Evolutionary conservation across 2,329 filamentous ascomycete species (phyloP).

Genomic region (Pseudocercospora eumusae): DNA sequence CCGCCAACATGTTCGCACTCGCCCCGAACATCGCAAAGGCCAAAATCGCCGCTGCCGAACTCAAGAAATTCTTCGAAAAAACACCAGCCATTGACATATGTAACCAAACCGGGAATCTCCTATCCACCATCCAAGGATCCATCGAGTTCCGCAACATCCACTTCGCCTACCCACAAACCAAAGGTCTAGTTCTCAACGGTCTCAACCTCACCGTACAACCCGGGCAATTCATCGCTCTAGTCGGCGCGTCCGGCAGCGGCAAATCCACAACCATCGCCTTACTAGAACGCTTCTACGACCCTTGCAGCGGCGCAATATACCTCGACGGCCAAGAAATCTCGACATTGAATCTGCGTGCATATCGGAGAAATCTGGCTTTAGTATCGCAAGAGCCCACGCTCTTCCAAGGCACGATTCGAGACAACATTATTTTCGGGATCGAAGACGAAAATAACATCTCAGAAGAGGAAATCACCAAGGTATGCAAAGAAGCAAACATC

Average conservation of each 20-base stretch:
- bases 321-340: slow-evolving; percentile 61
- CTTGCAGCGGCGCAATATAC: slow-evolving; percentile 42
- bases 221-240: slow-evolving; percentile 49
- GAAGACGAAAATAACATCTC: slow-evolving; percentile 13
- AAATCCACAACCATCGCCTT: slow-evolving; percentile 52
- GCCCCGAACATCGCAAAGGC: slow-evolving; percentile 41
- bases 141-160: slow-evolving; percentile 62
- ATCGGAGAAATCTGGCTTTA: slow-evolving; percentile 47
- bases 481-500: slow-evolving; percentile 47
- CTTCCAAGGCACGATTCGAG: slow-evolving; percentile 47
- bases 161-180: slow-evolving; percentile 64
- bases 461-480: slow-evolving; percentile 21
- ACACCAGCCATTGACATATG: slow-evolving; percentile 15
- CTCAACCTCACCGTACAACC: slow-evolving; percentile 31
- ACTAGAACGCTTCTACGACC: slow-evolving; percentile 52
- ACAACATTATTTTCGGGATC: slow-evolving; percentile 41
- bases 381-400: slow-evolving; percentile 52
- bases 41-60: slow-evolving; percentile 30
- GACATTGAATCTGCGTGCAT: slow-evolving; percentile 40
- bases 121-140: slow-evolving; percentile 9
- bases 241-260: slow-evolving; percentile 52
- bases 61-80: slow-evolving; percentile 13
- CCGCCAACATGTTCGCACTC: slow-evolving; percentile 67
- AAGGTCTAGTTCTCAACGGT: slow-evolving; percentile 51
- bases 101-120: slow-evolving; percentile 38